A percentile compares a stretch with the other conserved stretches of the same genome.
Evolutionary conservation across 192 early-diverging fungal species (phyloP).

Genomic region (Linnemannia schmuckeri): DNA sequence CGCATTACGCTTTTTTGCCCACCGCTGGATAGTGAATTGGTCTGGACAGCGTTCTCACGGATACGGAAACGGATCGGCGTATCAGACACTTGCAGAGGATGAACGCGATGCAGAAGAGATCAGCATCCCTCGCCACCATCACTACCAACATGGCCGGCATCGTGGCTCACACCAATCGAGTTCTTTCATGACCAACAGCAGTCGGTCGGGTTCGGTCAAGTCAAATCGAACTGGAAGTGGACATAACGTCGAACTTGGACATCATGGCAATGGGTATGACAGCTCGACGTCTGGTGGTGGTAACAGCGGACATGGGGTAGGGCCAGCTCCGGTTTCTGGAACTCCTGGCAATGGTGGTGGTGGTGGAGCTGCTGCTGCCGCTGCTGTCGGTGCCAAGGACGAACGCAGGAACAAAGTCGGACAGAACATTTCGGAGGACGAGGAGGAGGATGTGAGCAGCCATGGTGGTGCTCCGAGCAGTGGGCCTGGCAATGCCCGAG

Average conservation of each 20-base stretch:
- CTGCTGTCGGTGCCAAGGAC: constrained; percentile 18
- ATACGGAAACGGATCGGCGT: constrained; percentile 16
- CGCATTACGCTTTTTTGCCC: neutral
- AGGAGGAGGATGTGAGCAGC: constrained; percentile 29
- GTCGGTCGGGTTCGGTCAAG: constrained; percentile 33
- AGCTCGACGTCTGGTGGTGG: constrained; percentile 2
- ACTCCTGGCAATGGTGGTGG: neutral
- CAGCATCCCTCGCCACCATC: constrained; percentile 41
- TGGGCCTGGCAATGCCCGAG: constrained; percentile 7
- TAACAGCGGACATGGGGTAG: neutral
- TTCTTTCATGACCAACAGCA: constrained; percentile 42
- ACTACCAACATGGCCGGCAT: constrained; percentile 22
- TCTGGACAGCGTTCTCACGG: constrained; percentile 21
- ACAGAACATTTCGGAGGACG: constrained; percentile 35
- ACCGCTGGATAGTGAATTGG: constrained; percentile 16
- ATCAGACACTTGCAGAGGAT: constrained; percentile 42
- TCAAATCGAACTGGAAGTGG: constrained; percentile 45
- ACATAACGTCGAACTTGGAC: constrained; percentile 33
- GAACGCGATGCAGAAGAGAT: constrained; percentile 51
- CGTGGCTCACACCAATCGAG: constrained; percentile 45
- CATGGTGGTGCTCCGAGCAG: constrained; percentile 4
- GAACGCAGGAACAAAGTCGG: constrained; percentile 45
- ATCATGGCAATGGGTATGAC: constrained; percentile 15
- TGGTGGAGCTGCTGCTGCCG: neutral
- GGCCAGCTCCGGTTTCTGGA: neutral